Percentiles rank a stretch among this genome's conserved stretches.
These are phyloP conservation scores for Tremellales sp. DNA, from an alignment of 1,284 basidiomycete genomes.

Conservation along the genomic window DNA sequence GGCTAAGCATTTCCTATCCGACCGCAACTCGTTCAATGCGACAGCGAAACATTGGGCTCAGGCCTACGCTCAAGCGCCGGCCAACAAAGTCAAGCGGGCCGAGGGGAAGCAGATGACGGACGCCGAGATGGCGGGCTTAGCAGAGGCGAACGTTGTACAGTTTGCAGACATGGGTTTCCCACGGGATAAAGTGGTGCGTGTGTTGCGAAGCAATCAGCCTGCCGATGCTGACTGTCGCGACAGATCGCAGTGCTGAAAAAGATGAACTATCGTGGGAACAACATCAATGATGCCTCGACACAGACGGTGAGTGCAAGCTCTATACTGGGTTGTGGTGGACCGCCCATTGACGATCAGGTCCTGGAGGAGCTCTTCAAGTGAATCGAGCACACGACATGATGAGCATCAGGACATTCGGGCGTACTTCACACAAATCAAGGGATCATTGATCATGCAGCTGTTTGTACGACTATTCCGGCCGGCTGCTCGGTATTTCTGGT, in stretches of 20 bases:
- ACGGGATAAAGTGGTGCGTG: conserved; percentile 43
- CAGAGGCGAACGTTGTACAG: conserved; percentile 49
- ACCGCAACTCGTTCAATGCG: conserved; percentile 78
- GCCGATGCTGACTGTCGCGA: background rate
- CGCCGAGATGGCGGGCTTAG: conserved; percentile 51
- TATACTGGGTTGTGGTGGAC: no score
- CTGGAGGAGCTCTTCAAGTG: no score
- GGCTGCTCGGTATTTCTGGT: no score
- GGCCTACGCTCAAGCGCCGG: conserved; percentile 73
- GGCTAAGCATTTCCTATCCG: conserved; percentile 92
- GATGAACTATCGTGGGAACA: conserved; percentile 78
- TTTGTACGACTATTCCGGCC: no score
- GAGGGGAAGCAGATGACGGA: conserved; percentile 28
- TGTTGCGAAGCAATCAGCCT: background rate
- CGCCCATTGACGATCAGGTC: no score
- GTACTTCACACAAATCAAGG: no score
- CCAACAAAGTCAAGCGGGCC: conserved; percentile 17
- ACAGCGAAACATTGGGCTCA: conserved; percentile 94
- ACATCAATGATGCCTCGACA: conserved; percentile 14
- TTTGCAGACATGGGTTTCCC: conserved; percentile 53
- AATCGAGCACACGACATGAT: no score
- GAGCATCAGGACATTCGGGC: no score
- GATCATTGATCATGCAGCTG: no score
- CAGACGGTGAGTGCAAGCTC: background rate
- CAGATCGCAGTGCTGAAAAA: conserved; percentile 81